A percentile compares a stretch with the other conserved stretches of the same genome.
These are phyloP conservation scores for Mitosporidium daphniae DNA, from an alignment of 371 early-diverging fungal genomes.

Conservation along the genomic window DNA sequence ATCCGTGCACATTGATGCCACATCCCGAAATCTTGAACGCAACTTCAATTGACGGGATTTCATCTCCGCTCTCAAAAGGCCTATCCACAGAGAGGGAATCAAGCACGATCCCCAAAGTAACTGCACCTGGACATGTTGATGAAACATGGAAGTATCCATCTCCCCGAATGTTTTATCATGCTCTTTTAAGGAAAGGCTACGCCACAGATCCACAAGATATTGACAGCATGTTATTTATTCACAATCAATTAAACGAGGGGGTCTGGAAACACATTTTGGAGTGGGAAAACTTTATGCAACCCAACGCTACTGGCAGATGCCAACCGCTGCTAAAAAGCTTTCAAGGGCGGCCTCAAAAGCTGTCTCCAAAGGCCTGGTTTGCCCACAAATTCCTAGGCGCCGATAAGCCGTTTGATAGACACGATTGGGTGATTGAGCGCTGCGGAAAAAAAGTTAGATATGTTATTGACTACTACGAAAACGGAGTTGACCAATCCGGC, in stretches of 20 bases:
- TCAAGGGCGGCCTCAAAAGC: conserved; percentile 32
- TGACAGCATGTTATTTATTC: conserved; percentile 65
- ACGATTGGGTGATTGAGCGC: conserved; percentile 78
- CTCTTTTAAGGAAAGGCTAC: conserved; percentile 61
- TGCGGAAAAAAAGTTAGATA: conserved; percentile 57
- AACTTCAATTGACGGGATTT: too few species aligned
- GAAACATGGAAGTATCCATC: conserved; percentile 64
- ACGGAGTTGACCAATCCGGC: too few species aligned
- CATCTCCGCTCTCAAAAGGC: too few species aligned
- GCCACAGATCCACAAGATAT: conserved; percentile 50
- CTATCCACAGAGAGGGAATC: too few species aligned
- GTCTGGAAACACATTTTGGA: conserved; percentile 60
- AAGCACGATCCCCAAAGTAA: too few species aligned
- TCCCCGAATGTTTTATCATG: conserved; percentile 75
- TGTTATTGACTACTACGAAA: conserved; percentile 71
- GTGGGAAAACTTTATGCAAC: conserved; percentile 29
- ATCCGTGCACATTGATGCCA: too few species aligned
- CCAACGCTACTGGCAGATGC: conserved; percentile 2
- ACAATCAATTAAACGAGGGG: conserved; percentile 74
- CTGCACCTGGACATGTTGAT: too few species aligned
- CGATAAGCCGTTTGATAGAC: conserved; percentile 56
- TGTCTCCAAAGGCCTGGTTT: conserved; percentile 32
- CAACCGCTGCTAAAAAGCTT: conserved; percentile 18
- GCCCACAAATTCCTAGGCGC: conserved; percentile 6
- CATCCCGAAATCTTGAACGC: too few species aligned